Base-by-base conservation (phyloP, 192 early-diverging fungal genomes). In the Coemansia sp. region DNA sequence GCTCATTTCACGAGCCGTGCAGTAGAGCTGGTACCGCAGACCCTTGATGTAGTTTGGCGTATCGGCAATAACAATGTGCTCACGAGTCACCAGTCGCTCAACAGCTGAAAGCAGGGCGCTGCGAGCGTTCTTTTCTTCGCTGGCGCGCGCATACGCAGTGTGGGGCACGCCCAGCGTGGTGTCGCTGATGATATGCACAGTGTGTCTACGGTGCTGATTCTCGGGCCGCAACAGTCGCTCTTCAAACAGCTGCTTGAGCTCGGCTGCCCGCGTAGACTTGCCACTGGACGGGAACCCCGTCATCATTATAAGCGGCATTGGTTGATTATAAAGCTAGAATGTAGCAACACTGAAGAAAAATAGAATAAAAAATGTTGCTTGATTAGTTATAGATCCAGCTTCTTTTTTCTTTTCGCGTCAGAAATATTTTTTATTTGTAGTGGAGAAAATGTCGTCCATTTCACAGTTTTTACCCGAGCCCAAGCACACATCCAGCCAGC, bases 1-100 rank as follows among this genome's bases (percentile, higher is more conserved):
- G 51, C 89, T 85, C 29, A 94, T 83, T 43, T 89, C 90, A 21
- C 92, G 86, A 0, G 93, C 88, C 14, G 95, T 81, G 68, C 94
- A 94, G 78, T 94, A 95, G 21, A 98, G 85, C 75, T 98, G 95
- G 81, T 98, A 99, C 63, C 97, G 85, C 69, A 94, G 94, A 5
- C 97, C 96, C 83, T 99, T 99, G 75, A 99, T 98, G 79, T 98
- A 97, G 75, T 99, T 99, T 67, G 96, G 71, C n/a, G 85, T 83
- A 66, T 99, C 97, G 6, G 86, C 93, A 51, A 99, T 94, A 11
- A 98, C 89, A 50, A 99, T 85, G 56, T 84, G 81, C n/a, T 97
- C 90, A 51, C 87, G 88, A 23, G 89, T 87, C 32, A 98, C 72
- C 2, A 87, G 69, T 35, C 97, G 78, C 70, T 97, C 94, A 24